Evolutionary conservation across 805 yeast genomes (phyloP).

Genomic region (Spathaspora boniae): DNA sequence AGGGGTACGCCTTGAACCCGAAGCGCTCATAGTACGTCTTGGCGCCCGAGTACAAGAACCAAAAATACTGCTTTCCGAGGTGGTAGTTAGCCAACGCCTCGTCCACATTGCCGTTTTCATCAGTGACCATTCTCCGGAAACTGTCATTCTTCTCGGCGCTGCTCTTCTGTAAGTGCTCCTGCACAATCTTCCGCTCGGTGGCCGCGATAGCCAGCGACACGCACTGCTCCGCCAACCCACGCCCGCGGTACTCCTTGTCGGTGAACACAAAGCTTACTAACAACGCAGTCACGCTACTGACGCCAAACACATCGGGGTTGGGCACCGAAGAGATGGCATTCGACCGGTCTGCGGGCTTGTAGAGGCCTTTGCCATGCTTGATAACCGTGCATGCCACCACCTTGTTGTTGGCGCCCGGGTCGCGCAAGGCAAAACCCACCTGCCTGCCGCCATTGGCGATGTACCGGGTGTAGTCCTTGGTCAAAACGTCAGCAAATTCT

Average conservation of each 20-base stretch:
- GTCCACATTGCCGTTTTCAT: conserved; percentile 25
- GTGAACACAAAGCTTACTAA: conserved; percentile 27
- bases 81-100: conserved; percentile 28
- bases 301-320: conserved; percentile 30
- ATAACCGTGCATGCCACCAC: conserved; percentile 23
- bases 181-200: conserved; percentile 28
- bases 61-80: conserved; percentile 33
- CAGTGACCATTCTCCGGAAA: conserved; percentile 29
- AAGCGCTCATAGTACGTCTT: conserved; percentile 63
- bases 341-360: conserved; percentile 23
- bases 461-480: conserved; percentile 6
- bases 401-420: conserved; percentile 15
- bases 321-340: conserved; percentile 25
- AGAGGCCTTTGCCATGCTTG: conserved; percentile 23
- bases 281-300: conserved; percentile 26
- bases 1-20: conserved; percentile 48
- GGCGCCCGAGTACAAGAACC: conserved; percentile 67
- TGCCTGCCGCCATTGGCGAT: conserved; percentile 16
- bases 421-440: conserved; percentile 25
- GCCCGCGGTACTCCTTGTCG: conserved; percentile 19
- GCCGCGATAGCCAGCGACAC: conserved; percentile 25
- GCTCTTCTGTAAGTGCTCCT: conserved; percentile 20
- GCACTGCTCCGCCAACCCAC: conserved; percentile 28
- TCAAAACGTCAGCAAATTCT: conserved; percentile 20
- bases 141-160: conserved; percentile 23